Conservation (phyloP, 306 rosid species). For the Dalbergia cochinchinensis region DNA sequence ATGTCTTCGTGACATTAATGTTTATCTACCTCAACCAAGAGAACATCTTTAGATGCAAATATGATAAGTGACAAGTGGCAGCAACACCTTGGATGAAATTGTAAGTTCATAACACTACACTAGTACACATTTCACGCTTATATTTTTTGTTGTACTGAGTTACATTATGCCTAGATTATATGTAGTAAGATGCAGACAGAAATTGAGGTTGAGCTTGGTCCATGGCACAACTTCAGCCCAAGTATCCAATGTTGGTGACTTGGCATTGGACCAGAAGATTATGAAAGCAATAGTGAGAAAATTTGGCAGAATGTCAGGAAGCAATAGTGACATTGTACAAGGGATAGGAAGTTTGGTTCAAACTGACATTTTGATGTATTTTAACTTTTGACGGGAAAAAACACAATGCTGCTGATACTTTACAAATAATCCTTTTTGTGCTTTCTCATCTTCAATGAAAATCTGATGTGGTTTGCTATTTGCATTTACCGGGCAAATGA, state of each 20-base stretch:
- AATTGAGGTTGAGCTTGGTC: too few relatives aligned
- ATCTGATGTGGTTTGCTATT: background rate
- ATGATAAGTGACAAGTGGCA: too few relatives aligned
- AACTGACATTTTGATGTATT: constrained; percentile 21
- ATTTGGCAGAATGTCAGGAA: too few relatives aligned
- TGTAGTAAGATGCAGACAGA: constrained; percentile 71
- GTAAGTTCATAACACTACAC: too few relatives aligned
- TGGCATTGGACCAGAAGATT: too few relatives aligned
- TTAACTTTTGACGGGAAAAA: background rate
- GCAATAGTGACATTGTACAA: too few relatives aligned
- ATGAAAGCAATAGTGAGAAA: too few relatives aligned
- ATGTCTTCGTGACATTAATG: background rate
- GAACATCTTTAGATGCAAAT: background rate
- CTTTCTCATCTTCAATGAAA: constrained; percentile 12
- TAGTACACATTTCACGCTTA: background rate
- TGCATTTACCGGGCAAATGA: background rate
- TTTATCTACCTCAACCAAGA: background rate
- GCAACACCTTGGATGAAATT: too few relatives aligned
- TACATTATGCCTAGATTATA: constrained; percentile 50
- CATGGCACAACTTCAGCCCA: too few relatives aligned
- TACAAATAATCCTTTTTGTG: background rate
- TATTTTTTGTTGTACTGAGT: constrained; percentile 31
- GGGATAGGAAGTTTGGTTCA: background rate
- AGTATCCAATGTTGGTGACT: too few relatives aligned
- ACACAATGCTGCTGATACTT: constrained; percentile 7